Evolutionary conservation across 495 filamentous ascomycete genomes (phyloP), one percentile per base, ranked within the genome.

Genomic region (Daldinia caldariorum): DNA sequence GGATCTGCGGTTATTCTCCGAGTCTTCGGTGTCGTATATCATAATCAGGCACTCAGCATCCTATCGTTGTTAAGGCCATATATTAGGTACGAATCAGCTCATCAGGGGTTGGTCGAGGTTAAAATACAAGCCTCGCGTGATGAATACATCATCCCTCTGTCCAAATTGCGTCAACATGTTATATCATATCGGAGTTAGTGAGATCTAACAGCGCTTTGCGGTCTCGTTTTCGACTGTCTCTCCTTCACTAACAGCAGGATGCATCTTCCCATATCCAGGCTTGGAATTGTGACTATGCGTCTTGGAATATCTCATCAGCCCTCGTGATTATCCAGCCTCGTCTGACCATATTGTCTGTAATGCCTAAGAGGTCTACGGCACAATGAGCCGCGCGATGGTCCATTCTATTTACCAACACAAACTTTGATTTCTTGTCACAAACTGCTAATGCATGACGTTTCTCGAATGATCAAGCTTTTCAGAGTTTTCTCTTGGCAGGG

Each of bases 61-160:
- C 29, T 12, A 20, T 10, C 47, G 26, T 12, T 3, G 32, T 34
- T 34, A 32, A 32, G 18, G 32, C 18, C 4, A 18, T 22, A 20
- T 56, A n/a, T n/a, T n/a, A n/a, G n/a, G 20, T 49, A 49, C 51
- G 54, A 67, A 38, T 58, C 57, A 64, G 47, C 29, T 20, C 18
- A 9, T 49, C 39, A 68, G 59, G 69, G 61, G 69, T 61, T 50
- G 20, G 20, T 34, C 9, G 65, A 61, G 20, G 61, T 65, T 58
- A 55, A 55, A 68, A 72, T 72, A 72, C 64, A 64, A 72, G 56
- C 16, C 9, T 61, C 60, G 6, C 63, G 61, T 57, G 60, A 67
- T 45, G 31, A 31, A 41, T 31, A 72, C 69, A 72, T 72, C 69
- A 72, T 61, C 38, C 20, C 56, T 45, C 64, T 26, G 38, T 8